phyloP scores from a whole-genome alignment of 192 early-diverging fungal species.

The Coemansia sp. region DNA sequence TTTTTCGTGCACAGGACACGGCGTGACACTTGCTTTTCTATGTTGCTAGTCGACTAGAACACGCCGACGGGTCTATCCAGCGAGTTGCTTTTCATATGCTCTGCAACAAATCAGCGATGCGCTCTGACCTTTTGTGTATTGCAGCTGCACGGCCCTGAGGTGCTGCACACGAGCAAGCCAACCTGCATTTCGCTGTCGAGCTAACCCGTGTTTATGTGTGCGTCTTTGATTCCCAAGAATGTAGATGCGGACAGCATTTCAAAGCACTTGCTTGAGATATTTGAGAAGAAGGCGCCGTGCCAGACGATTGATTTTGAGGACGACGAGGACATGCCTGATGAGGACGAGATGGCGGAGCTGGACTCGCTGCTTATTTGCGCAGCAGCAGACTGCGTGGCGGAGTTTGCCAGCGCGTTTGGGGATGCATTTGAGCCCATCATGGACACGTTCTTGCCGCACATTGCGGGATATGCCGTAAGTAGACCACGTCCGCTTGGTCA shows the following conservation, averaged over 20 bases:
- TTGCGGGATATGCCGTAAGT: conserved; percentile 73
- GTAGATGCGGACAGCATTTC: conserved; percentile 47
- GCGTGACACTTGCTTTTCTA: neutral
- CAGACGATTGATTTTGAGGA: conserved; percentile 59
- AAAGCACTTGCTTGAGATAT: conserved; percentile 56
- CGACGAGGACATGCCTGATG: conserved; percentile 47
- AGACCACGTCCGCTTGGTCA: neutral
- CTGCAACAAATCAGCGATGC: neutral
- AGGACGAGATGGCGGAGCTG: conserved; percentile 83
- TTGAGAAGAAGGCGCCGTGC: conserved; percentile 73
- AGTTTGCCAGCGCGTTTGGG: conserved; percentile 72
- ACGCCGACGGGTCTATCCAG: neutral
- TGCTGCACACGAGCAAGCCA: neutral
- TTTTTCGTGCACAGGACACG: neutral
- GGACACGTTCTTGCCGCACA: conserved; percentile 76
- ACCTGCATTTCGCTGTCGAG: neutral
- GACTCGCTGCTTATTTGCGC: conserved; percentile 78
- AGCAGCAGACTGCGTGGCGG: conserved; percentile 80
- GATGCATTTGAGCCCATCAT: conserved; percentile 73
- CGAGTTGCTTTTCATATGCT: neutral
- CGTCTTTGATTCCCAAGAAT: conserved; percentile 1
- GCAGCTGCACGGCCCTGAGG: neutral
- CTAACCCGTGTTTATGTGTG: neutral
- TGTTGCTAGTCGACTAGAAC: neutral
- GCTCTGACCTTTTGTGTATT: neutral